Evolutionary conservation across 2,329 filamentous ascomycete species (phyloP), one percentile per base, ranked within the genome.

Genomic region (Whalleya microplaca): DNA sequence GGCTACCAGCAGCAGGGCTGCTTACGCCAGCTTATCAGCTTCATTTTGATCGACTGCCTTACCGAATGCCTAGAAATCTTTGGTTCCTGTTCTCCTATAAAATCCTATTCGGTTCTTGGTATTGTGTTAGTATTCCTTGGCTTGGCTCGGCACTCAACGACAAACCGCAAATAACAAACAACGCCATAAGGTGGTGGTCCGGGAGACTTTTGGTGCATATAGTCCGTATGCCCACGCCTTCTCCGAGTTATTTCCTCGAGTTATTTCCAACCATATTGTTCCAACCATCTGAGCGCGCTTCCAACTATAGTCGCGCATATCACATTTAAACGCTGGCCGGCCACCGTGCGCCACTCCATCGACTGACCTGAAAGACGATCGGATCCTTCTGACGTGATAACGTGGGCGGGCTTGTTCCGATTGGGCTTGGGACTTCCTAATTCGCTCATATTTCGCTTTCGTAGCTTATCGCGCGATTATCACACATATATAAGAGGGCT

Each of bases 361-460:
- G 14, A 37, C 32, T 14, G 32, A 37, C 14, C 23, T 9, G 23
- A 37, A 16, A 37, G 32, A 37, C 32, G 32, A 37, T 37, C 32
- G 32, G 32, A 37, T 37, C 32, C 32, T 37, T 16, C 32, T 37
- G 32, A 37, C 32, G 32, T 37, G 32, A 37, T 12, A 40, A 23
- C 46, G 51, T 53, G 56, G 57, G 46, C 43, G 51, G 56, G 55
- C 57, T 45, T 49, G 21, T 54, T 57, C 60, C 56, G 57, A 63
- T 63, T 61, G 60, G 57, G 57, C 60, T 58, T 61, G 57, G 53
- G 57, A 58, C 55, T 63, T 63, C 60, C 60, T 61, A 63, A 62
- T 63, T 63, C 55, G 57, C 57, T 61, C 60, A 63, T 58, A 56
- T 55, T 52, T 46, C 48, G 50, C 55, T 53, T 51, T 53, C 41